Conservation (phyloP, 495 filamentous ascomycete genomes). For the Daldinia grandis region DNA sequence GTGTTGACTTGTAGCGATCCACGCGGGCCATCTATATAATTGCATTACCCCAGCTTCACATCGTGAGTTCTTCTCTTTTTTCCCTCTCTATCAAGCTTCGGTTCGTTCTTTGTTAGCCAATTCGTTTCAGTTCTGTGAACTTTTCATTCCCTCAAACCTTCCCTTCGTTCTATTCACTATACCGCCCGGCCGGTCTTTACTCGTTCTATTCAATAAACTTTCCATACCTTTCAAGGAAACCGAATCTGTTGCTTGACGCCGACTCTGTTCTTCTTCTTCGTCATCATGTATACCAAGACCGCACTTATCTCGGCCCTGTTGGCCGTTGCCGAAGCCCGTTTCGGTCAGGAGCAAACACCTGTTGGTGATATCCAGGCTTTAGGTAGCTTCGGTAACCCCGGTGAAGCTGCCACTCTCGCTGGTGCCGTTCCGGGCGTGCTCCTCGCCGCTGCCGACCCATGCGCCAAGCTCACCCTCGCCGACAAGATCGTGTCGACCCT, state of each 20-base stretch:
- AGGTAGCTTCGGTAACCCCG: slow-evolving; percentile 57
- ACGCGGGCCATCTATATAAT: slow-evolving; percentile 24
- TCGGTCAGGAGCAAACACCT: slow-evolving; percentile 62
- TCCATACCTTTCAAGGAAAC: slow-evolving; percentile 40
- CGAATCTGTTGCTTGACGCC: slow-evolving; percentile 33
- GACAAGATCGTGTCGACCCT: slow-evolving; percentile 66
- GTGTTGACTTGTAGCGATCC: slow-evolving; percentile 1
- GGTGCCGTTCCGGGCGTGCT: slow-evolving; percentile 61
- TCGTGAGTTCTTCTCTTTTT: slow-evolving; percentile 14
- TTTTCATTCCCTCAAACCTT: slow-evolving; percentile 44
- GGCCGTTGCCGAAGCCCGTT: slow-evolving; percentile 62
- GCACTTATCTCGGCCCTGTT: slow-evolving; percentile 52
- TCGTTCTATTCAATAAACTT: slow-evolving; percentile 32
- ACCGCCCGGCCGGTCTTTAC: slow-evolving; percentile 53
- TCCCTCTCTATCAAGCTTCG: slow-evolving; percentile 38
- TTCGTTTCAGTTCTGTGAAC: slow-evolving; percentile 61
- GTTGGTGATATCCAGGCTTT: slow-evolving; percentile 55
- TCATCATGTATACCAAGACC: slow-evolving; percentile 58
- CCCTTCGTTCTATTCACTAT: slow-evolving; percentile 49
- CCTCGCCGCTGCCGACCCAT: slow-evolving; percentile 65
- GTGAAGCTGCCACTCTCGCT: slow-evolving; percentile 63
- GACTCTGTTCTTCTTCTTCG: slow-evolving; percentile 29
- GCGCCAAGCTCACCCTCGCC: slow-evolving; percentile 66
- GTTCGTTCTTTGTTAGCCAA: slow-evolving; percentile 44
- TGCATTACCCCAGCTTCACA: slow-evolving; percentile 32